Percentiles rank a stretch among this genome's conserved stretches.
Conservation (phyloP, 2,329 filamentous ascomycete species). For the Venturia oleaginea region DNA sequence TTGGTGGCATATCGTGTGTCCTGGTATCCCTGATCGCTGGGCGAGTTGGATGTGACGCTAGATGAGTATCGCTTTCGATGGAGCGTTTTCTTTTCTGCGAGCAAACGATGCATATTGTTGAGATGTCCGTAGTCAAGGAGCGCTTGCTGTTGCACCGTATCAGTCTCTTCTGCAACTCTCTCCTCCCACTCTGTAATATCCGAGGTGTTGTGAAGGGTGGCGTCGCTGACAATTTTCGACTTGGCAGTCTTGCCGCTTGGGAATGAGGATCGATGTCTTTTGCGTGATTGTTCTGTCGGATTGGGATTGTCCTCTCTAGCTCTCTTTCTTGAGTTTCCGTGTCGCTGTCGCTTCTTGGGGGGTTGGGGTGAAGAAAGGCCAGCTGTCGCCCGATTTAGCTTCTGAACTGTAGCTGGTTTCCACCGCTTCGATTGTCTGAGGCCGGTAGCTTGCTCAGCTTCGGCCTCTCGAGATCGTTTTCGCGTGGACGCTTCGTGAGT, state of each 20-base stretch:
- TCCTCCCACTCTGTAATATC: slow-evolving; percentile 2
- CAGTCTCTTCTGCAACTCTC: slow-evolving; percentile 1
- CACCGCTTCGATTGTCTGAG: slow-evolving; percentile 14
- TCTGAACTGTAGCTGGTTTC: too few relatives aligned
- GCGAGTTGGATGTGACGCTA: background rate
- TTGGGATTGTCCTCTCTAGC: background rate
- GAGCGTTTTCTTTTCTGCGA: background rate
- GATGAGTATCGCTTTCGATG: slow-evolving; percentile 8
- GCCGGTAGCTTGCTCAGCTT: slow-evolving; percentile 13
- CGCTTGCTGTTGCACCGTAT: background rate
- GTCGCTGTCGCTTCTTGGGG: too few relatives aligned
- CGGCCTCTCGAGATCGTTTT: slow-evolving; percentile 11
- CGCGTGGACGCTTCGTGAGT: slow-evolving; percentile 13
- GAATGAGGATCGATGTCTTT: slow-evolving; percentile 1
- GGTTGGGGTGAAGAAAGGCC: too few relatives aligned
- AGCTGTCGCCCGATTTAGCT: too few relatives aligned
- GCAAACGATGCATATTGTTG: slow-evolving; percentile 5
- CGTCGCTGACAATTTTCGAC: background rate
- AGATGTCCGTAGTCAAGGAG: background rate
- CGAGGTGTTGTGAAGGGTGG: background rate
- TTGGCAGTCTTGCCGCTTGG: background rate
- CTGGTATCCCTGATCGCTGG: slow-evolving; percentile 15
- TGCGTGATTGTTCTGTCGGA: background rate
- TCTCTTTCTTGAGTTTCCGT: too few relatives aligned
- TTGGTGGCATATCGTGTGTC: slow-evolving; percentile 28